Evolutionary conservation across 2,329 filamentous ascomycete species (phyloP), one percentile per base, ranked within the genome.

Genomic region (Amesomyces nigricolor): DNA sequence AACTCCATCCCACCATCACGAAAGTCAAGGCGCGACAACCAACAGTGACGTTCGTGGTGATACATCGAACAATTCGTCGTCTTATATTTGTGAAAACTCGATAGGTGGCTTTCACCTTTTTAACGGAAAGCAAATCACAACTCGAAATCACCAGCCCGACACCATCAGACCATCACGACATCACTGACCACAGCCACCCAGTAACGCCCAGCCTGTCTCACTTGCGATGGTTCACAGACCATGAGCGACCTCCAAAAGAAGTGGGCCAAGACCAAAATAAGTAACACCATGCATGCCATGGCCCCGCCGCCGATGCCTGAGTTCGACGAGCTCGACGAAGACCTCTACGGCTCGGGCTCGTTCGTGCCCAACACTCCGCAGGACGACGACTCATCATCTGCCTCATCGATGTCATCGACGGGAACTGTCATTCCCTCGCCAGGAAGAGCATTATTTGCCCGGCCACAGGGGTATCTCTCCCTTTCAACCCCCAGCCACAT

Each of bases 371-470:
- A 61, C 64, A 78, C 52, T 72, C 67, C 47, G 42, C 77, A 75
- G 50, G 80, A 89, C 64, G 83, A 86, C 61, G 86, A 88, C 68
- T 88, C 85, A 13, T 88, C 85, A 1, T 87, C 83, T 8, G 82
- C 88, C 13, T 95, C 88, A 0, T 96, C 91, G n/a, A 86, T 89
- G 38, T 95, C 91, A 3, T 96, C 91, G 1, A 90, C 91, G 3
- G 91, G 91, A 26, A 97, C 92, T n/a, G 80, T 97, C 58, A 86
- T 90, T 60, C 90, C 91, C 0, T 88, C 88, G 4, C 81, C 83
- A 6, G 86, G 81, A 62, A 82, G 86, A 63, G 86, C 85, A 59
- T 75, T 91, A 40, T 90, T 91, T 72, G 86, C 86, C 56, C 79
- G 86, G 62, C 83, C 85, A 46, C 78, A 81, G 72, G 79, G 83